Conservation (phyloP, 768 basidiomycete species). For the Mycena sanguinolenta region DNA sequence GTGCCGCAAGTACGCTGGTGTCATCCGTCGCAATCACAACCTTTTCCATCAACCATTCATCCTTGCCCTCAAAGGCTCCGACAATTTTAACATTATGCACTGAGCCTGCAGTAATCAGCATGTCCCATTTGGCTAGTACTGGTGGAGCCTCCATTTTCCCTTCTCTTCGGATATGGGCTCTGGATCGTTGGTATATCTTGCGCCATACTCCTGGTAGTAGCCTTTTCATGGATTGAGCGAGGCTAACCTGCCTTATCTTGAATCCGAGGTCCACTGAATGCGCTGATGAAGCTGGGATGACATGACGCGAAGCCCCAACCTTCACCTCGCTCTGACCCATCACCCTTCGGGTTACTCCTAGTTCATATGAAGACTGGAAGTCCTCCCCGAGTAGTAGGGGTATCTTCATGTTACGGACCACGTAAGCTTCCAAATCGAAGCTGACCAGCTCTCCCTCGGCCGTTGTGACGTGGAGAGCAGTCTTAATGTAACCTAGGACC, state of each 20-base stretch:
- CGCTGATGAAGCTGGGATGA: slow-evolving; percentile 27
- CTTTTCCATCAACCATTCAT: slow-evolving; percentile 36
- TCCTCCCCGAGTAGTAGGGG: slow-evolving; percentile 46
- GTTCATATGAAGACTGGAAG: slow-evolving; percentile 40
- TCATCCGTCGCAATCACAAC: neutral
- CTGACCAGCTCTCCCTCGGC: slow-evolving; percentile 5
- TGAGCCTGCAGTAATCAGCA: slow-evolving; percentile 7
- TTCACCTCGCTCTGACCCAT: no score
- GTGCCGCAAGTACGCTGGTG: neutral
- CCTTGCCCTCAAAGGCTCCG: slow-evolving; percentile 5
- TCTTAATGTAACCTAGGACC: neutral
- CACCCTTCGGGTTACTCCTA: slow-evolving; percentile 29
- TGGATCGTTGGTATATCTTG: neutral
- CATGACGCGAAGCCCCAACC: no score
- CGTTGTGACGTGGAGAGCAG: neutral
- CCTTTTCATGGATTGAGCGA: neutral
- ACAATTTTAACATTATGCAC: slow-evolving; percentile 17
- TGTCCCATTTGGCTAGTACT: slow-evolving; percentile 12
- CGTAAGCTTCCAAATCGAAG: slow-evolving; percentile 40
- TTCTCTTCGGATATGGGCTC: neutral
- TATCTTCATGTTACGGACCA: slow-evolving; percentile 41
- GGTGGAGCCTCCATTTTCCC: neutral
- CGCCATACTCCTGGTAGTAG: neutral
- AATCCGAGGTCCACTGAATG: slow-evolving; percentile 14
- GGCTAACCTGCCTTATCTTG: neutral